Evolutionary conservation across 768 basidiomycete genomes (phyloP).

Genomic region (Tricholoma saponaceum): DNA sequence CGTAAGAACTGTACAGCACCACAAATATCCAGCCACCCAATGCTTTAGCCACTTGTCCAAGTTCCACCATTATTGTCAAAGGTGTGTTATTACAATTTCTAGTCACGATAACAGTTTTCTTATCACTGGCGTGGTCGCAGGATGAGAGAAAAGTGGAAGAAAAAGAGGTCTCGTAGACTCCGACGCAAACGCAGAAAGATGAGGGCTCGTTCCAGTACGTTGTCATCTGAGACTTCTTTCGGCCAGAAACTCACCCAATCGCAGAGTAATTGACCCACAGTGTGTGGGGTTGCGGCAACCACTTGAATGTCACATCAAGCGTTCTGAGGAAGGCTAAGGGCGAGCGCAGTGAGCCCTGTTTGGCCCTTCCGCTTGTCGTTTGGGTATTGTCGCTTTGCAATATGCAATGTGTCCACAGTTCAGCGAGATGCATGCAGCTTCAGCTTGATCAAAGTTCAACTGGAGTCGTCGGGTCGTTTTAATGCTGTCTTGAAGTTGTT

Average conservation of each 20-base stretch:
- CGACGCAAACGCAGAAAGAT: conserved; percentile 95
- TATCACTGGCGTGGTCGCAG: conserved; percentile 24
- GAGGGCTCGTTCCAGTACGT: conserved; percentile 91
- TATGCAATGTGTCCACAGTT: conserved; percentile 8
- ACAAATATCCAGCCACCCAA: conserved; percentile 6
- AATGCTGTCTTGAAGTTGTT: conserved; percentile 3
- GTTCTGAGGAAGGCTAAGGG: conserved; percentile 5
- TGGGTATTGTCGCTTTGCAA: conserved; percentile 19
- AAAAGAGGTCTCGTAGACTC: conserved; percentile 91
- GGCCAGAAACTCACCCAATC: not conserved
- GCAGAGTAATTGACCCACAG: conserved; percentile 35
- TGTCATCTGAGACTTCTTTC: not conserved
- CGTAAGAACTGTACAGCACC: conserved; percentile 43
- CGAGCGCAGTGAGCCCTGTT: conserved; percentile 1
- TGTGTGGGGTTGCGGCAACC: conserved; percentile 18
- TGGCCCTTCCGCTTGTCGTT: conserved; percentile 8
- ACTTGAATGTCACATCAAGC: conserved; percentile 15
- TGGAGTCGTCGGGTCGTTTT: conserved; percentile 1
- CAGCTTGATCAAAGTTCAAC: not conserved
- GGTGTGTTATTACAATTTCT: conserved; percentile 20
- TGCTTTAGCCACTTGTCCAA: conserved; percentile 13
- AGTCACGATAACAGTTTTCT: not conserved
- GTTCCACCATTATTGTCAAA: conserved; percentile 29
- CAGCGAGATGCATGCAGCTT: not conserved
- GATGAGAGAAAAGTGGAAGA: conserved; percentile 98